Conservation (phyloP, 805 yeast species). For the Kodamaea kakaduensis region DNA sequence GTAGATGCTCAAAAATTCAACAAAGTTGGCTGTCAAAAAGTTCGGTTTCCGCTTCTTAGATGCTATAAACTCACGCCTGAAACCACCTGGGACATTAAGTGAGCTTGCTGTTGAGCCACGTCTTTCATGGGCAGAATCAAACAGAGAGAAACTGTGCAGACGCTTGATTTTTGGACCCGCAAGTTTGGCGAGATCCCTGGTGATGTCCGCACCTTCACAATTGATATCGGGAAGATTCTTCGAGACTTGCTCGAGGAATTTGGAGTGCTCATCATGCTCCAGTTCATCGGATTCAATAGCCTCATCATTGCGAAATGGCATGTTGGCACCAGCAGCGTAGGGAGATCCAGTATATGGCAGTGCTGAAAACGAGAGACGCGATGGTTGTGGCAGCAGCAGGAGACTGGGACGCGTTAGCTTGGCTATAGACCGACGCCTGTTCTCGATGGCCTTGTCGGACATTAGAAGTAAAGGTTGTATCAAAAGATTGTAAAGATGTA, state of each 20-base stretch:
- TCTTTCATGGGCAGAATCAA: conserved; percentile 29
- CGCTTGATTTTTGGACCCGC: conserved; percentile 9
- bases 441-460: conserved; percentile 1
- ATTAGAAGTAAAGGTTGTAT: not conserved
- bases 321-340: conserved; percentile 14
- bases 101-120: conserved; percentile 65
- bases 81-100: conserved; percentile 77
- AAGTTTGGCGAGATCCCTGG: conserved; percentile 42
- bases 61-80: conserved; percentile 64
- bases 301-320: conserved; percentile 11
- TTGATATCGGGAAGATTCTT: conserved; percentile 39
- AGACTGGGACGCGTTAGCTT: conserved; percentile 29
- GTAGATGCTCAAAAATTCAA: conserved; percentile 72
- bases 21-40: conserved; percentile 63
- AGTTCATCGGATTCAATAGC: conserved; percentile 12
- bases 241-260: conserved; percentile 26
- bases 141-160: conserved; percentile 21
- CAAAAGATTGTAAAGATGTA: not conserved
- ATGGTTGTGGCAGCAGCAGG: conserved; percentile 20
- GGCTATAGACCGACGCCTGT: conserved; percentile 29
- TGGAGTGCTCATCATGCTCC: conserved; percentile 22
- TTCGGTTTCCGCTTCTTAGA: conserved; percentile 31
- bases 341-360: conserved; percentile 9
- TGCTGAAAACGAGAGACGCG: conserved; percentile 11
- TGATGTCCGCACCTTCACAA: conserved; percentile 49